Base-by-base conservation (phyloP, 2,329 filamentous ascomycete genomes). In the Claviceps sorghi region DNA sequence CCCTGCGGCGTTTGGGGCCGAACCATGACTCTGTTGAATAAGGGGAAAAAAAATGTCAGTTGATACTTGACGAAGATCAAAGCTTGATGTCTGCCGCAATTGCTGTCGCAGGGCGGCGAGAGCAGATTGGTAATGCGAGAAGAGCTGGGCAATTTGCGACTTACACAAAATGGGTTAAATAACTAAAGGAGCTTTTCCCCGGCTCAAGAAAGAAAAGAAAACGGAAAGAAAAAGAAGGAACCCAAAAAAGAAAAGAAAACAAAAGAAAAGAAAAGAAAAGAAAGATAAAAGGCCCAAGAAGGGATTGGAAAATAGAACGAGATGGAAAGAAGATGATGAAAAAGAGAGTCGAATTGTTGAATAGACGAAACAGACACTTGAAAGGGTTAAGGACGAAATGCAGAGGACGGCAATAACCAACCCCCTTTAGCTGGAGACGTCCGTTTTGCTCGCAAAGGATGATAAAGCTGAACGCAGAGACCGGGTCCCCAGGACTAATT, bases 1-100 rank as follows among this genome's bases (percentile, higher is more conserved):
- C 74, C 76, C 69, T 79, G 77, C 60, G 76, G 72, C 65, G 73
- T 71, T 58, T 72, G 63, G 62, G 69, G 69, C 60, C 69, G 65
- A 60, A 69, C 70, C 74, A 77, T 77, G 65, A 56, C 67, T 64
- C 55, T 58, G 9, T 13, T 45, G 45, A 54, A 51, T 51, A 13
- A n/a, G n/a, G 26, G 58, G 49, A 45, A 55, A 54, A 47, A 55
- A 54, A 41, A 11, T 2, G 51, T 55, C 29, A 55, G 51, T 41
- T 10, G 19, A 30, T 38, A 21, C 8, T 42, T 42, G 42, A 26
- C 8, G 15, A 13, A 10, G 15, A 30, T n/a, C 17, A 10, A 13
- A 36, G 11, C 4, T 17, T 9, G 7, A 17, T 40, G 29, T 15
- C 32, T 17, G 41, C 1, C 7, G 34, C 50, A 41, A 46, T 50